Percentiles rank a stretch among this genome's conserved stretches.
Evolutionary conservation across 148 eudicot genomes (phyloP).

Genomic region (Rhododendron kiyosumense): DNA sequence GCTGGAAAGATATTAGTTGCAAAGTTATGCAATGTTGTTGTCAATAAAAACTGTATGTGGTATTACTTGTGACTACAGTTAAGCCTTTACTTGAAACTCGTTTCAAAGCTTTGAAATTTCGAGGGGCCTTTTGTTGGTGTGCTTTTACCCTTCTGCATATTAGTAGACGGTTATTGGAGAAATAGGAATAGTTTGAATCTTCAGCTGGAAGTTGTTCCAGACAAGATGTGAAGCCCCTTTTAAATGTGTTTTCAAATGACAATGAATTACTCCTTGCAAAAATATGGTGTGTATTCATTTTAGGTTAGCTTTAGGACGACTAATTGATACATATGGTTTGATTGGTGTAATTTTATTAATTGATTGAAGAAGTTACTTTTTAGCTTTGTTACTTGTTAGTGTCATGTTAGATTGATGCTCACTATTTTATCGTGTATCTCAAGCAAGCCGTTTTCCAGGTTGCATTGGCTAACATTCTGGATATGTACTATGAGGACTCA

Average conservation of each 20-base stretch:
- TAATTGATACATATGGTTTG: neutral
- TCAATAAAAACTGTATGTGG: neutral
- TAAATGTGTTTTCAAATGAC: neutral
- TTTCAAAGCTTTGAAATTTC: neutral
- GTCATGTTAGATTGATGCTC: neutral
- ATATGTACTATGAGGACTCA: conserved; percentile 78
- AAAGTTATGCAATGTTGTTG: neutral
- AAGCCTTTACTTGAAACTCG: neutral
- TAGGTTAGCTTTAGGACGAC: neutral
- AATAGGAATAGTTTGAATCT: neutral
- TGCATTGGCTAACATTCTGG: conserved; percentile 66
- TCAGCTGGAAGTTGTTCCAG: neutral
- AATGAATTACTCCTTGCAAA: neutral
- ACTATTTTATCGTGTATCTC: neutral
- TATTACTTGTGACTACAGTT: neutral
- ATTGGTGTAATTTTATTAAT: neutral
- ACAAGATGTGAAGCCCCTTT: neutral
- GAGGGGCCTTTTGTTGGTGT: neutral
- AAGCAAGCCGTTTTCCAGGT: conserved; percentile 51
- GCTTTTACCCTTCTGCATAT: neutral
- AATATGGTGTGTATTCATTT: neutral
- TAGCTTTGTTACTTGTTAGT: neutral
- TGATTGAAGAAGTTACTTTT: neutral
- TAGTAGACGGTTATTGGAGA: neutral
- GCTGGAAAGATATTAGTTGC: neutral